Conservation (phyloP, 331 rosid species). For the Rosa hybrid region DNA sequence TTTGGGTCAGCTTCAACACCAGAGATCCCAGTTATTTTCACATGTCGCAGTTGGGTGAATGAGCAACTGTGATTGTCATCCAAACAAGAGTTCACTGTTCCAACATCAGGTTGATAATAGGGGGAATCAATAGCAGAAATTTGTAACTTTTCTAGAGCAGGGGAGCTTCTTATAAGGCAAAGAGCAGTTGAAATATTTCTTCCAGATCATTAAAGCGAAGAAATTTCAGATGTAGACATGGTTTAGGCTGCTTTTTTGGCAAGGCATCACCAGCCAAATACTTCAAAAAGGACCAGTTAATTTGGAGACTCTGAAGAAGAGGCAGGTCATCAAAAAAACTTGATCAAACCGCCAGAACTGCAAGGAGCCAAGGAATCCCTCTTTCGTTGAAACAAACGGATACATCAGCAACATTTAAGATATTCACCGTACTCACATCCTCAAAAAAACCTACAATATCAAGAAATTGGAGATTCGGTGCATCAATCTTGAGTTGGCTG, state of each 20-base stretch:
- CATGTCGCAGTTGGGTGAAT: conserved; percentile 36
- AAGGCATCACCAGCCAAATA: conserved; percentile 45
- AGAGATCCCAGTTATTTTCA: conserved; percentile 40
- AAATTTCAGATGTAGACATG: conserved; percentile 40
- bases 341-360: conserved; percentile 41
- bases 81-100: conserved; percentile 23
- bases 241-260: conserved; percentile 43
- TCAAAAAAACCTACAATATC: conserved; percentile 48
- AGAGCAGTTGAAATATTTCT: conserved; percentile 47
- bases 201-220: conserved; percentile 48
- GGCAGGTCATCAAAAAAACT: conserved; percentile 55
- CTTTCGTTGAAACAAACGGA: conserved; percentile 30
- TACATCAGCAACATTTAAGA: conserved; percentile 44
- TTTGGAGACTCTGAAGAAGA: conserved; percentile 39
- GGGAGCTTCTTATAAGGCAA: conserved; percentile 57
- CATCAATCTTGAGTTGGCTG: conserved; percentile 44
- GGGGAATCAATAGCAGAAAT: conserved; percentile 22
- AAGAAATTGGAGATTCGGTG: conserved; percentile 53
- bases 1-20: conserved; percentile 42
- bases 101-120: neutral
- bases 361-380: conserved; percentile 9
- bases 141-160: conserved; percentile 51
- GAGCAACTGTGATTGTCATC: conserved; percentile 22
- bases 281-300: conserved; percentile 47
- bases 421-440: conserved; percentile 46